phyloP scores from a whole-genome alignment of 139 green algal species.

The Closterium sp. region DNA sequence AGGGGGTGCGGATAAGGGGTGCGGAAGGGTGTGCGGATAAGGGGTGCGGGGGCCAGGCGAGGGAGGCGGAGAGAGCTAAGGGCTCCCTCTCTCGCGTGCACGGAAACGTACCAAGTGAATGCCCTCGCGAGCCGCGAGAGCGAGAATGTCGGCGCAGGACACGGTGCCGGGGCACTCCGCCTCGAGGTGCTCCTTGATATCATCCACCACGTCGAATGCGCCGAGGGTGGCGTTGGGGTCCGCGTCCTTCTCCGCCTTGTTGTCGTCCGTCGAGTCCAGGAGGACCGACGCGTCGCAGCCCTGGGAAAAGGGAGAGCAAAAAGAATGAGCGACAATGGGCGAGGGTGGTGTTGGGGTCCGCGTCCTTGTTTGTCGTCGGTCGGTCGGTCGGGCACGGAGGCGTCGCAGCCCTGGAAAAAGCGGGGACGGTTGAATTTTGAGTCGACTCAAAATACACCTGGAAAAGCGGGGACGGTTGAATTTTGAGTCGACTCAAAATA shows the following conservation, averaged over 20 bases:
- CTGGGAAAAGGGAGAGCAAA: not conserved
- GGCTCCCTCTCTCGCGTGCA: too few species aligned
- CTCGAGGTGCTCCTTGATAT: conserved; percentile 12
- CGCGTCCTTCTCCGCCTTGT: not conserved
- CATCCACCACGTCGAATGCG: conserved; percentile 3
- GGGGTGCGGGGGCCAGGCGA: too few species aligned
- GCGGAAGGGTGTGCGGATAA: too few species aligned
- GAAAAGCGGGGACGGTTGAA: too few species aligned
- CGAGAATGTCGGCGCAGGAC: conserved; percentile 21
- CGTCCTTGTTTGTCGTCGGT: too few species aligned
- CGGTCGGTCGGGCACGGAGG: too few species aligned
- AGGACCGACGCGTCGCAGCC: not conserved
- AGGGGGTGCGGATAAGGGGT: too few species aligned
- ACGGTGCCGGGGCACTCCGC: conserved; percentile 17
- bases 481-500: too few species aligned
- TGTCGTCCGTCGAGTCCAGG: not conserved
- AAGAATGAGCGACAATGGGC: not conserved
- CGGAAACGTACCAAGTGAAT: not conserved
- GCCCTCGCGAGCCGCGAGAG: not conserved
- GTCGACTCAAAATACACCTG: too few species aligned
- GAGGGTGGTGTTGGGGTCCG: too few species aligned
- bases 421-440: too few species aligned
- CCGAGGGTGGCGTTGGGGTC: not conserved
- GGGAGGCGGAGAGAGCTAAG: not conserved
- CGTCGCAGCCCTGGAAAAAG: too few species aligned